Percentiles rank a stretch among this genome's conserved stretches.
Conservation (phyloP, 495 filamentous ascomycete genomes). For the Hypoxylon intermedium region DNA sequence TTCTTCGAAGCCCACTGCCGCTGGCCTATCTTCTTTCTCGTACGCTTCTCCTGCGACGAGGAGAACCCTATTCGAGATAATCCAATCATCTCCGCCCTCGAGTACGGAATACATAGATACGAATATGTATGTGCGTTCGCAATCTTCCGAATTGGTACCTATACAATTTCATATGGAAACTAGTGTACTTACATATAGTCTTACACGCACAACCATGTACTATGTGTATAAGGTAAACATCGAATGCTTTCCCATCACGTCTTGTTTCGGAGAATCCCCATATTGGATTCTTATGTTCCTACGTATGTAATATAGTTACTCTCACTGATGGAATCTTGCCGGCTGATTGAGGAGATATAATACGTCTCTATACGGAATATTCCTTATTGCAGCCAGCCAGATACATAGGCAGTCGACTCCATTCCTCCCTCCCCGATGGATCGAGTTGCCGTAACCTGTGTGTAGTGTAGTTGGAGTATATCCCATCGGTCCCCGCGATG, state of each 20-base stretch:
- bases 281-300: slow-evolving; percentile 13
- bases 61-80: neutral
- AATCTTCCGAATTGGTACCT: slow-evolving; percentile 35
- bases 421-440: neutral
- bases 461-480: neutral
- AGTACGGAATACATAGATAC: neutral
- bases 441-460: neutral
- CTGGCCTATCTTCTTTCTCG: too few species aligned
- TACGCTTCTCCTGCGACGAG: neutral
- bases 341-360: neutral
- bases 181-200: too few species aligned
- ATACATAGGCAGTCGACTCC: too few species aligned
- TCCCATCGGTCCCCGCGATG: slow-evolving; percentile 1
- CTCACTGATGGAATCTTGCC: too few species aligned
- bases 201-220: neutral
- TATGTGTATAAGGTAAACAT: slow-evolving; percentile 4
- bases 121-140: slow-evolving; percentile 13
- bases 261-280: slow-evolving; percentile 32
- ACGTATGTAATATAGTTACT: slow-evolving; percentile 1
- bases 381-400: too few species aligned
- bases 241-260: slow-evolving; percentile 14
- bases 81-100: neutral
- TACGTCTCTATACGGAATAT: too few species aligned
- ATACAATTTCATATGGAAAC: slow-evolving; percentile 1
- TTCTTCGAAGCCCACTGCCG: neutral